Percentiles rank a stretch among this genome's conserved stretches.
These are phyloP conservation scores for Teunomyces atbi DNA, from an alignment of 805 yeast species.

Conservation along the genomic window DNA sequence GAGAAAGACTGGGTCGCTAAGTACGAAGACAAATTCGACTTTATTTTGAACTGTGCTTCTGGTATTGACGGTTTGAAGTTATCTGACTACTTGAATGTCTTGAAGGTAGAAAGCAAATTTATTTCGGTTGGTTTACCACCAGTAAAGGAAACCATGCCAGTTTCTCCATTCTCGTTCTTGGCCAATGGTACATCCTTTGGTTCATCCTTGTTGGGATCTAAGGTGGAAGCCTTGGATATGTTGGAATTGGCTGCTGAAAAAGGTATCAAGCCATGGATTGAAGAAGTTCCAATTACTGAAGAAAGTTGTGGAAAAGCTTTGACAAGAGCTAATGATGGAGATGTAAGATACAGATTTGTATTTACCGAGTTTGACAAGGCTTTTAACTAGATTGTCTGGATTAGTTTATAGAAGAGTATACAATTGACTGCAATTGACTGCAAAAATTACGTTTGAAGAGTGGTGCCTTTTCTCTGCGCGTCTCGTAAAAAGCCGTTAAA, in stretches of 20 bases:
- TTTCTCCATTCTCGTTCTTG: slow-evolving; percentile 53
- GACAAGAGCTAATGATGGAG: slow-evolving; percentile 52
- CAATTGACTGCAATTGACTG: not conserved
- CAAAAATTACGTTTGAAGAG: too few species aligned
- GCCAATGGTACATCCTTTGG: slow-evolving; percentile 51
- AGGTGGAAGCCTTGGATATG: slow-evolving; percentile 64
- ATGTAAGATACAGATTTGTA: slow-evolving; percentile 64
- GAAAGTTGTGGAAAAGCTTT: slow-evolving; percentile 55
- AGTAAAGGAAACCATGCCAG: slow-evolving; percentile 38
- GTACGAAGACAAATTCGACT: slow-evolving; percentile 41
- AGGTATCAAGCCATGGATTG: slow-evolving; percentile 61
- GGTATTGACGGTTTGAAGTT: slow-evolving; percentile 50
- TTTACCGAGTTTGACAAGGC: slow-evolving; percentile 54
- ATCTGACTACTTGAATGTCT: slow-evolving; percentile 43
- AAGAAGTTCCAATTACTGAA: slow-evolving; percentile 53
- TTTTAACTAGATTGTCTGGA: slow-evolving; percentile 19
- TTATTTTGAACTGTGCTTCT: slow-evolving; percentile 54
- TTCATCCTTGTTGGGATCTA: slow-evolving; percentile 60
- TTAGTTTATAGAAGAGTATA: not conserved
- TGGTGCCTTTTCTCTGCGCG: not conserved
- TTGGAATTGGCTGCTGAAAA: slow-evolving; percentile 61
- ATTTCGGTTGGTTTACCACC: slow-evolving; percentile 68
- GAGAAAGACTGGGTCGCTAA: slow-evolving; percentile 40
- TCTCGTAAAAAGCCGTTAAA: not conserved
- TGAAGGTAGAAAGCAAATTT: slow-evolving; percentile 59